Evolutionary conservation across 441 rosid species (phyloP), one percentile per base, ranked within the genome.

Genomic region (Isatis lusitanica): DNA sequence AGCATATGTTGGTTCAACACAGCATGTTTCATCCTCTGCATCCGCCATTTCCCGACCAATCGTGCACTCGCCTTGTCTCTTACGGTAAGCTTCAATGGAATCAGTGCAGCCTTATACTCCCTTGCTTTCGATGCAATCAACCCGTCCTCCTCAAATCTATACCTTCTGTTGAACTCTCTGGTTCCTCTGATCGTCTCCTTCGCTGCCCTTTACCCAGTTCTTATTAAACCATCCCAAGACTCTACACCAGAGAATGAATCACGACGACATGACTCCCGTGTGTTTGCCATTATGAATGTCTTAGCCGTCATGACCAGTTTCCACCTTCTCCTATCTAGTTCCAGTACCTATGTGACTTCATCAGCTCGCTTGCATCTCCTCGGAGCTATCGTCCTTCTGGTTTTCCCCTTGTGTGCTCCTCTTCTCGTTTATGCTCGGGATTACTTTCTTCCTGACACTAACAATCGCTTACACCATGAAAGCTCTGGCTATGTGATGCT

Each of bases 1-100:
- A 94, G 98, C 78, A 94, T 94, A 36, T 92, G 98, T 61, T 94
- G 98, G 99, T 94, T 94, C 89, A 94, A 94, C 87, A 94, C 99
- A 15, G 96, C 92, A 1, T 94, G 99, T 70, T 92, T 89, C 74
- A 91, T 92, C 63, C 93, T 92, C 43, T 94, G 97, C 86, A 86
- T 92, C 57, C 81, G 82, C 8, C 92, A 92, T 70, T 94, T 94
- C 81, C 90, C 94, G 1, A 73, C 60, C 1, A 90, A 85, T 72
- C 77, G 94, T 66, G 75, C 99, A 8, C 86, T 94, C 2, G 99
- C 99, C 4, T 71, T 94, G 7, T 89, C 98, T 42, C 89, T 94
- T 2, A 92, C 99, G n/a, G 87, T 90, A 8, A 85, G 97, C 92
- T 94, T 90, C 86, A 94, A 94, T 53, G 99, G 96, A 13, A 91